phyloP scores from a whole-genome alignment of 305 asterid genomes.

The Fraxinus angustifolia region DNA sequence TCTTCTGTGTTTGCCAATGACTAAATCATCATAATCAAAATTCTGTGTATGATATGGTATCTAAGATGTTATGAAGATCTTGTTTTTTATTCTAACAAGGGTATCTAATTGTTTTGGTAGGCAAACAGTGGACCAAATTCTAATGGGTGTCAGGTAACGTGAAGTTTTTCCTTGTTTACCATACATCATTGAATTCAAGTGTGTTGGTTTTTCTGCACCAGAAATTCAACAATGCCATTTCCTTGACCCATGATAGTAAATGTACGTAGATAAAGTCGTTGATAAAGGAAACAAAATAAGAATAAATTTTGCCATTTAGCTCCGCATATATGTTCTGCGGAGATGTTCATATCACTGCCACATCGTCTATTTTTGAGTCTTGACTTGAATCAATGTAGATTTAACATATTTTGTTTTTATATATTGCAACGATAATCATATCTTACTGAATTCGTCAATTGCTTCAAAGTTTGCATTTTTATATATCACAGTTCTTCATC shows the following conservation, averaged over 20 bases:
- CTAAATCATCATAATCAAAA: neutral
- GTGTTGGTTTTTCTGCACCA: neutral
- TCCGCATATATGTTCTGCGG: neutral
- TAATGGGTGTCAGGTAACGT: slow-evolving; percentile 86
- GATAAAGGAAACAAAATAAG: neutral
- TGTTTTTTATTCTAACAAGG: slow-evolving; percentile 2
- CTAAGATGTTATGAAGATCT: neutral
- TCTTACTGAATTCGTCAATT: neutral
- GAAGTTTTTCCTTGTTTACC: slow-evolving; percentile 15
- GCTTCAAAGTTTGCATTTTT: slow-evolving; percentile 23
- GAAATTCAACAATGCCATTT: neutral
- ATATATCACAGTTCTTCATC: slow-evolving; percentile 70
- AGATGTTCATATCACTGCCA: neutral
- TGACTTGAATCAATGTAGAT: neutral
- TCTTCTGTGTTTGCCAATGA: neutral
- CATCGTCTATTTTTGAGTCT: neutral
- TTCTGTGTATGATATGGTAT: neutral
- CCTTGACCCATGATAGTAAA: neutral
- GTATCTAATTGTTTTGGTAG: slow-evolving; percentile 43
- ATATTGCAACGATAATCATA: neutral
- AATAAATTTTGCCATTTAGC: neutral
- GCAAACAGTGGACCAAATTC: slow-evolving; percentile 89
- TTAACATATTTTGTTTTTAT: neutral
- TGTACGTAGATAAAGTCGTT: neutral
- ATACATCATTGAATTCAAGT: slow-evolving; percentile 1